These are phyloP conservation scores for Neofusicoccum cordaticola DNA, from an alignment of 2,329 filamentous ascomycete species.

Conservation along the genomic window DNA sequence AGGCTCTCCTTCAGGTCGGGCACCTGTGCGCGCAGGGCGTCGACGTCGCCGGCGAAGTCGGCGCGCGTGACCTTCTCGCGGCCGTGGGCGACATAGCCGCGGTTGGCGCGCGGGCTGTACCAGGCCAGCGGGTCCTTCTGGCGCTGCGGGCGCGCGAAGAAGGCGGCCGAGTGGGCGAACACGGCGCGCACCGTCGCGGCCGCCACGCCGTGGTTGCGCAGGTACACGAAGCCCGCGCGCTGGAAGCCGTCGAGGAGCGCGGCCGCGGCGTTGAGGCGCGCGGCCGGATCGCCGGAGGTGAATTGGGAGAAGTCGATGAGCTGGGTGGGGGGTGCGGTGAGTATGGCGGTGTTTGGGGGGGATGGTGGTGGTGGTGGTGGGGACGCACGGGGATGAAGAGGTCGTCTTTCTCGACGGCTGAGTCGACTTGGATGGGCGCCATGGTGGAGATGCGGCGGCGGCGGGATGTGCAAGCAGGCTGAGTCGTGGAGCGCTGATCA, in stretches of 20 bases:
- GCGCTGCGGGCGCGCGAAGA: slow-evolving; percentile 37
- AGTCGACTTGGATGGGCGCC: slow-evolving; percentile 25
- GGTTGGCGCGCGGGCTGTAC: slow-evolving; percentile 47
- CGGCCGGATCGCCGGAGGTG: slow-evolving; percentile 58
- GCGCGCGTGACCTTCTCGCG: slow-evolving; percentile 41
- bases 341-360: no score
- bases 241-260: slow-evolving; percentile 79
- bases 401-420: slow-evolving; percentile 39
- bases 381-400: slow-evolving; percentile 36
- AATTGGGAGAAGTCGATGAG: slow-evolving; percentile 78
- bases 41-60: slow-evolving; percentile 35
- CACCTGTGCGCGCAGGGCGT: slow-evolving; percentile 31
- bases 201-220: slow-evolving; percentile 73
- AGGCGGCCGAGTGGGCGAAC: slow-evolving; percentile 51
- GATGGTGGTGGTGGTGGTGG: neutral
- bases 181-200: slow-evolving; percentile 56
- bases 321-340: slow-evolving; percentile 39
- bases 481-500: neutral
- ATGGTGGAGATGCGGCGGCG: neutral
- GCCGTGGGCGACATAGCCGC: slow-evolving; percentile 48
- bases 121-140: slow-evolving; percentile 40
- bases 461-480: neutral
- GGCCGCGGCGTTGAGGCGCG: slow-evolving; percentile 64
- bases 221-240: slow-evolving; percentile 83
- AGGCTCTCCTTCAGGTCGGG: slow-evolving; percentile 57